Conservation (phyloP, 352 stramenopile genomes). For the Globisporangium recalcitrans region DNA sequence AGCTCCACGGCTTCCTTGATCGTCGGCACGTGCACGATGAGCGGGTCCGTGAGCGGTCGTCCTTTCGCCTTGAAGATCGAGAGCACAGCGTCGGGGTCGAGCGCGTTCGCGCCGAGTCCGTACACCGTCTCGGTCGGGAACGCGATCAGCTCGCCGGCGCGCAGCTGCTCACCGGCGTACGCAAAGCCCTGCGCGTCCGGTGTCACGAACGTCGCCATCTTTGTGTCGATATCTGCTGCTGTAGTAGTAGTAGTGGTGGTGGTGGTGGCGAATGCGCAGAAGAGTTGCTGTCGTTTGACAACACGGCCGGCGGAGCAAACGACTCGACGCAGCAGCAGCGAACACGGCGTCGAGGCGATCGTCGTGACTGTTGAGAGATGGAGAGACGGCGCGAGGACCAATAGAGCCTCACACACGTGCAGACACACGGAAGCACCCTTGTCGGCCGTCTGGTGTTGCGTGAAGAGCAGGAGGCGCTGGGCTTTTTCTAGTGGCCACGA, state of each 20-base stretch:
- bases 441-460: background rate
- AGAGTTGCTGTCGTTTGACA: background rate
- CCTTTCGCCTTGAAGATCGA: slow-evolving; percentile 96
- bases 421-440: background rate
- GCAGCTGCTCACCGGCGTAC: slow-evolving; percentile 60
- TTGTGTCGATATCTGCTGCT: background rate
- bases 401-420: background rate
- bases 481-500: slow-evolving; percentile 8
- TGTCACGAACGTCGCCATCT: slow-evolving; percentile 27
- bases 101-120: slow-evolving; percentile 95
- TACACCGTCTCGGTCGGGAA: slow-evolving; percentile 99
- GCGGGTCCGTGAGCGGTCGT: slow-evolving; percentile 93
- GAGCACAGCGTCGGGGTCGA: slow-evolving; percentile 91
- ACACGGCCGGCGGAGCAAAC: background rate
- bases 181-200: slow-evolving; percentile 41
- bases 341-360: background rate
- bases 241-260: background rate
- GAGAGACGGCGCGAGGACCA: background rate
- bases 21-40: slow-evolving; percentile 97
- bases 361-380: background rate
- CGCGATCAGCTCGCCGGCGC: slow-evolving; percentile 74
- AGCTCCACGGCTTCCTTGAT: slow-evolving; percentile 86
- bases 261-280: background rate
- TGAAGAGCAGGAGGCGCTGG: background rate
- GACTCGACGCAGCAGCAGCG: background rate